A percentile compares a stretch with the other conserved stretches of the same genome.
Conservation (phyloP, 225 moss, liverwort and hornwort species). For the Sphagnum contortum region DNA sequence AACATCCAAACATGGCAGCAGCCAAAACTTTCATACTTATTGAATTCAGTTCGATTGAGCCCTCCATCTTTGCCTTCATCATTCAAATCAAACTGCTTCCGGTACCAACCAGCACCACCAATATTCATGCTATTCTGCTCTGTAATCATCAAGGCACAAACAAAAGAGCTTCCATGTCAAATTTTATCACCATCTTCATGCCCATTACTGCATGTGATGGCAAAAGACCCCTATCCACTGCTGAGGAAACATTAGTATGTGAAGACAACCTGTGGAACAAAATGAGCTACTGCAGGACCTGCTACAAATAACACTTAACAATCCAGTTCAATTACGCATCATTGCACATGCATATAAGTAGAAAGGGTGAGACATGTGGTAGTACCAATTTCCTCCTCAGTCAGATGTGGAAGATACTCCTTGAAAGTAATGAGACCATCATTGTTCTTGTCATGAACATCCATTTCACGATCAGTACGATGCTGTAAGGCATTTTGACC, state of each 20-base stretch:
- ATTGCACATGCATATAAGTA: no score
- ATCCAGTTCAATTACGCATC: no score
- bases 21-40: slow-evolving; percentile 18
- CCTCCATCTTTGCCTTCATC: slow-evolving; percentile 53
- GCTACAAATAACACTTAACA: no score
- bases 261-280: no score
- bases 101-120: slow-evolving; percentile 67
- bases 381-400: slow-evolving; percentile 31
- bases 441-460: slow-evolving; percentile 49
- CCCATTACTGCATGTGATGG: no score
- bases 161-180: no score
- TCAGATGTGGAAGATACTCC: slow-evolving; percentile 62
- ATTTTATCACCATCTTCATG: no score
- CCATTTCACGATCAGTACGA: slow-evolving; percentile 58
- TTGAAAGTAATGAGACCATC: slow-evolving; percentile 53
- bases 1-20: no score
- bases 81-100: slow-evolving; percentile 59
- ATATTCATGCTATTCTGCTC: slow-evolving; percentile 36
- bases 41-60: slow-evolving; percentile 60
- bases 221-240: no score
- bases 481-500: slow-evolving; percentile 46
- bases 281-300: no score
- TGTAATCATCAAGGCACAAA: slow-evolving; percentile 8
- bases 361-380: no score
- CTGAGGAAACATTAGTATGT: no score